These are phyloP conservation scores for Geosmithia morbida DNA, from an alignment of 2,329 filamentous ascomycete species.

Conservation along the genomic window DNA sequence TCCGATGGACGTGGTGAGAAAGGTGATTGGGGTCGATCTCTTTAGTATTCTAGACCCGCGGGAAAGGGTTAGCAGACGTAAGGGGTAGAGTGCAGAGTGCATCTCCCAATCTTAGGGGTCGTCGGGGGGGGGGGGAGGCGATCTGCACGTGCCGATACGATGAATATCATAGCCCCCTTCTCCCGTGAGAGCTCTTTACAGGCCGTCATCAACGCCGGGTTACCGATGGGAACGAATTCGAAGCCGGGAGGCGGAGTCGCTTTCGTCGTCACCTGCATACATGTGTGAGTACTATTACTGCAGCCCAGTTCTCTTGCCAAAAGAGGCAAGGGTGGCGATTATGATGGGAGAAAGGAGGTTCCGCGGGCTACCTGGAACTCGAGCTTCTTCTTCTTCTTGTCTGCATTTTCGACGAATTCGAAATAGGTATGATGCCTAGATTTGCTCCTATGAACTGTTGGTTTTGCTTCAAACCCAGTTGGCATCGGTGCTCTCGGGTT, in stretches of 20 bases:
- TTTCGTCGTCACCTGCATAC: conserved; percentile 33
- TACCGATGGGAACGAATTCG: conserved; percentile 47
- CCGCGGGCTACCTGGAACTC: conserved; percentile 38
- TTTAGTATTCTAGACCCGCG: conserved; percentile 13
- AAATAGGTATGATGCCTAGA: conserved; percentile 47
- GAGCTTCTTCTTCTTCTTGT: conserved; percentile 51
- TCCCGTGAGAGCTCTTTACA: conserved; percentile 54
- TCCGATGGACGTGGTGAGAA: conserved; percentile 39
- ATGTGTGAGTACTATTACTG: conserved; percentile 7
- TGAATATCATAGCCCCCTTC: conserved; percentile 48
- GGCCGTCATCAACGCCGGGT: conserved; percentile 41
- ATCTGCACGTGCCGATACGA: conserved; percentile 42
- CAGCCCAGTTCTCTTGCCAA: not conserved
- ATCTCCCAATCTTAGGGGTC: not conserved
- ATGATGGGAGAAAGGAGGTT: not conserved
- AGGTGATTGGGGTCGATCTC: conserved; percentile 20
- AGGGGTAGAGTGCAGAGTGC: not conserved
- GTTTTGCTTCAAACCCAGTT: conserved; percentile 20
- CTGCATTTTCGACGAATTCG: conserved; percentile 48
- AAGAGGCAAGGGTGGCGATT: not conserved
- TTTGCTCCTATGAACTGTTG: conserved; percentile 26
- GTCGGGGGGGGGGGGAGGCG: not conserved
- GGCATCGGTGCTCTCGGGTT: conserved; percentile 18
- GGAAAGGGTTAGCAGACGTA: conserved; percentile 2
- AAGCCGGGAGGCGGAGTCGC: conserved; percentile 43